phyloP scores from a whole-genome alignment of 202 grass and related monocot species.

The Musa balbisiana region DNA sequence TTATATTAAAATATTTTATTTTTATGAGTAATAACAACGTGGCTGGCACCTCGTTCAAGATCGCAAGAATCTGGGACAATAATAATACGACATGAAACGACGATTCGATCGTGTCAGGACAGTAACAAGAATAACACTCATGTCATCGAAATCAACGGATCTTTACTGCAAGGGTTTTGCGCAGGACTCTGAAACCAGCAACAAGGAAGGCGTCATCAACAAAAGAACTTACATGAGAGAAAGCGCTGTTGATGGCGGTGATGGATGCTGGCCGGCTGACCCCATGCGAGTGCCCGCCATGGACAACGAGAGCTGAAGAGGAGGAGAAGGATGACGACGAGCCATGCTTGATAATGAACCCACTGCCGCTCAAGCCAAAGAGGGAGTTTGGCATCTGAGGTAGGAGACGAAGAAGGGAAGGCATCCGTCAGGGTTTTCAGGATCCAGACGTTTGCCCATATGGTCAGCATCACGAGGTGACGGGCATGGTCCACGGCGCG shows the following conservation, averaged over 20 bases:
- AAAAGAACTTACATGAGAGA: conserved; percentile 26
- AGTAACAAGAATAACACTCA: too few relatives aligned
- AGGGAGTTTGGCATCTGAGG: neutral
- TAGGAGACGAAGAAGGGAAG: conserved; percentile 17
- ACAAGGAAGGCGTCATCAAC: neutral
- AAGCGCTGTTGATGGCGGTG: conserved; percentile 29
- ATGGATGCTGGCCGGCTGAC: conserved; percentile 3
- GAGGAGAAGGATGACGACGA: conserved; percentile 3
- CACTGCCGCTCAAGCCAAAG: conserved; percentile 10
- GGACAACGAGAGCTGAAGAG: conserved; percentile 20
- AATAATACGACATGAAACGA: too few relatives aligned
- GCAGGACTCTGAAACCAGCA: too few relatives aligned
- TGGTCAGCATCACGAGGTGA: too few relatives aligned
- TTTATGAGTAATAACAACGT: too few relatives aligned
- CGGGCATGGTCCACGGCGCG: too few relatives aligned
- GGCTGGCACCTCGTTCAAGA: conserved; percentile 27
- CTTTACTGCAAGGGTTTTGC: neutral
- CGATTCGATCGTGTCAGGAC: too few relatives aligned
- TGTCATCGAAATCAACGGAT: neutral
- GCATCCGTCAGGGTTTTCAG: conserved; percentile 20
- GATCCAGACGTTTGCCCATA: conserved; percentile 3
- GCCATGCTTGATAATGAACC: conserved; percentile 1
- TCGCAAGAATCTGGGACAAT: conserved; percentile 6
- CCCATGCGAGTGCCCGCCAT: neutral
- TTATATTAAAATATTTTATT: too few relatives aligned